A percentile compares a stretch with the other conserved stretches of the same genome.
phyloP scores from a whole-genome alignment of 2,329 filamentous ascomycete species.

The Sclerotinia nivalis region DNA sequence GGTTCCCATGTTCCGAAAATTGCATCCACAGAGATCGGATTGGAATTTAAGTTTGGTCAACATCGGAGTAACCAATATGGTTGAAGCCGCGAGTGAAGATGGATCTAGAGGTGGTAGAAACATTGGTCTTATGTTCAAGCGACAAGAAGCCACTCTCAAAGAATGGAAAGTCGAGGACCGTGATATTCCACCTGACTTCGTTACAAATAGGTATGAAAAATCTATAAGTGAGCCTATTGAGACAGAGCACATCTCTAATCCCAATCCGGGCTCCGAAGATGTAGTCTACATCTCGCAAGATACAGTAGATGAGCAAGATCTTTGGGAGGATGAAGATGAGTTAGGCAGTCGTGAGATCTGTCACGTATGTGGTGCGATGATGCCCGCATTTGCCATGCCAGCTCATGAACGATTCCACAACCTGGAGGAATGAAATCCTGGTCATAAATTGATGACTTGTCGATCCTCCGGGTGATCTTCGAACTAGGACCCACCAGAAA shows the following conservation, averaged over 20 bases:
- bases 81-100: conserved; percentile 49
- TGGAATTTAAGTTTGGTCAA: conserved; percentile 88
- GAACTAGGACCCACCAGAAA: neutral
- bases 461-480: neutral
- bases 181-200: conserved; percentile 39
- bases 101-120: conserved; percentile 61
- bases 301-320: conserved; percentile 29
- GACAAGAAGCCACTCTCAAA: conserved; percentile 67
- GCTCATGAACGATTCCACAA: conserved; percentile 52
- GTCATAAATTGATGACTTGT: conserved; percentile 1
- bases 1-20: conserved; percentile 69
- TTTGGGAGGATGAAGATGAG: conserved; percentile 37
- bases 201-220: neutral
- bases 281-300: conserved; percentile 33
- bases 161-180: conserved; percentile 62
- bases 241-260: neutral
- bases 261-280: conserved; percentile 35
- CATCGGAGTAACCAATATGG: conserved; percentile 85
- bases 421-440: conserved; percentile 27
- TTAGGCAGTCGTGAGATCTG: conserved; percentile 43
- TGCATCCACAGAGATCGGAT: conserved; percentile 63
- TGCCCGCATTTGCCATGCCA: conserved; percentile 52
- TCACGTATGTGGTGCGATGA: conserved; percentile 46
- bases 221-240: neutral
- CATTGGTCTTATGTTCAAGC: conserved; percentile 79